phyloP scores from a whole-genome alignment of 208 protist species.

The Wallacemonas sp. region DNA sequence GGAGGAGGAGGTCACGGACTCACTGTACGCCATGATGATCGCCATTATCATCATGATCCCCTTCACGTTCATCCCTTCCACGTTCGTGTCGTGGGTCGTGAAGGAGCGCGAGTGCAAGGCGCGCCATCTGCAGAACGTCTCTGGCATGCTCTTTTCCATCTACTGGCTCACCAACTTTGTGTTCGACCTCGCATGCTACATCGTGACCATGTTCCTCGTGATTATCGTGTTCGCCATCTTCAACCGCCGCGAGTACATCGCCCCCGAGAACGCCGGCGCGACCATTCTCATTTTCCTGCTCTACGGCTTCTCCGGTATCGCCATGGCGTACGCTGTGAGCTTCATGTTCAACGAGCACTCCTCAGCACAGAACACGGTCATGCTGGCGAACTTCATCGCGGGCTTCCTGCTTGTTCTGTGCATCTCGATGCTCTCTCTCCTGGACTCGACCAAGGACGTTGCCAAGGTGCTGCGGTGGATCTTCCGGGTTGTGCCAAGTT shows the following conservation, averaged over 20 bases:
- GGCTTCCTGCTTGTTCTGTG: slow-evolving; percentile 72
- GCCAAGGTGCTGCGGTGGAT: slow-evolving; percentile 41
- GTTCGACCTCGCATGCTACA: slow-evolving; percentile 66
- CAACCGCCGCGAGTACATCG: slow-evolving; percentile 59
- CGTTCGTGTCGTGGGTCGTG: slow-evolving; percentile 69
- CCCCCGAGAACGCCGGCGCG: slow-evolving; percentile 28
- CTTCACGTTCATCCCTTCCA: slow-evolving; percentile 72
- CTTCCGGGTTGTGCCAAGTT: slow-evolving; percentile 75
- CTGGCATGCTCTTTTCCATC: slow-evolving; percentile 50
- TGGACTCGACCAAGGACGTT: slow-evolving; percentile 42
- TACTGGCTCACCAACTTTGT: slow-evolving; percentile 84
- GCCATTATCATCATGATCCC: slow-evolving; percentile 69
- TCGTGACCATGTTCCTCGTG: slow-evolving; percentile 60
- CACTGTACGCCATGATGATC: slow-evolving; percentile 52
- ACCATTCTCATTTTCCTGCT: slow-evolving; percentile 58
- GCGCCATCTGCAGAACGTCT: slow-evolving; percentile 71
- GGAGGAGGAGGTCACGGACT: slow-evolving; percentile 25
- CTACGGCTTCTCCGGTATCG: slow-evolving; percentile 66
- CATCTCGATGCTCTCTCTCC: slow-evolving; percentile 47
- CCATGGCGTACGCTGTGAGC: slow-evolving; percentile 59
- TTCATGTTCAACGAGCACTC: slow-evolving; percentile 73
- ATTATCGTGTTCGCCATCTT: slow-evolving; percentile 69
- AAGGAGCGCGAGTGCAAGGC: slow-evolving; percentile 76
- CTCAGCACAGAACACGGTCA: slow-evolving; percentile 62
- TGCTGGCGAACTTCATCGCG: slow-evolving; percentile 76